phyloP scores from a whole-genome alignment of 139 green algal genomes.

The Tetradesmus lagerheimii region DNA sequence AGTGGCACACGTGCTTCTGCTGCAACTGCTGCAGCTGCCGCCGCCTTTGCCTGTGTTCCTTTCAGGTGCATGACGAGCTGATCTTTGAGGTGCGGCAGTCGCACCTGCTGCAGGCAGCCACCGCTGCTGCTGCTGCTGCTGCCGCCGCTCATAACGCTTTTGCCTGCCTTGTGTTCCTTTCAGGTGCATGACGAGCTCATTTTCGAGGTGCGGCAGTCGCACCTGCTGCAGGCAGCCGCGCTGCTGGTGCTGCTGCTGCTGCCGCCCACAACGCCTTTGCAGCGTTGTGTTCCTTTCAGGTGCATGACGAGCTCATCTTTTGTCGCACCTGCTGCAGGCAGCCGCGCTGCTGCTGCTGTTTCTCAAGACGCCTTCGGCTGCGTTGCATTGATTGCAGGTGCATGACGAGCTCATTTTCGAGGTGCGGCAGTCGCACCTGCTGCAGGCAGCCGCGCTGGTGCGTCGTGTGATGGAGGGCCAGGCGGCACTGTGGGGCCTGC shows the following conservation, averaged over 20 bases:
- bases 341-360: no score
- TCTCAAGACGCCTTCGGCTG: no score
- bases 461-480: neutral
- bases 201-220: neutral
- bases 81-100: no score
- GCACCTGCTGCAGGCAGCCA: no score
- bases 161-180: no score
- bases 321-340: no score
- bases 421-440: conserved; percentile 2
- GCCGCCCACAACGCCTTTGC: no score
- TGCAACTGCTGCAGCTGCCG: neutral
- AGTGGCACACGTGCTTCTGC: neutral
- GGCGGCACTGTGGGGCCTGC: neutral
- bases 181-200: conserved; percentile 2
- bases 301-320: neutral
- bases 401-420: conserved; percentile 6
- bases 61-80: neutral
- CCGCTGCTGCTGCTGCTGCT: no score
- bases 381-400: neutral
- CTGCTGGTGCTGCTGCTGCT: no score
- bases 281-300: neutral
- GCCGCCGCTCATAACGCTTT: no score
- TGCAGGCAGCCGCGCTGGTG: neutral
- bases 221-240: neutral
- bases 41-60: neutral